These are phyloP conservation scores for Globisporangium irregulare DNA, from an alignment of 352 stramenopile species.

Conservation along the genomic window DNA sequence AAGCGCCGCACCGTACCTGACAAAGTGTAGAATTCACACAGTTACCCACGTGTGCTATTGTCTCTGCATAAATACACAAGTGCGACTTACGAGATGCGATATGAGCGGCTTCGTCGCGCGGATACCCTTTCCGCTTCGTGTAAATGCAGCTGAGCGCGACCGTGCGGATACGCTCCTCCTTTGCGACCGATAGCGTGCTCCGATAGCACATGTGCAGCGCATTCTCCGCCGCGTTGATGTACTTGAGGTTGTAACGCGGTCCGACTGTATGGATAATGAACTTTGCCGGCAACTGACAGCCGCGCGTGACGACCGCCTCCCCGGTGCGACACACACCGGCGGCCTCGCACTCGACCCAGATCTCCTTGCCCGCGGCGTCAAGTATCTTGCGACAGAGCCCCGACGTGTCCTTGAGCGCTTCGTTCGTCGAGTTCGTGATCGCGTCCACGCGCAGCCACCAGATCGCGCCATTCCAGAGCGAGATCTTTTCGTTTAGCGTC, in stretches of 20 bases:
- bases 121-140: constrained; percentile 69
- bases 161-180: constrained; percentile 54
- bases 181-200: constrained; percentile 56
- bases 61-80: neutral
- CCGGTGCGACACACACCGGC: constrained; percentile 69
- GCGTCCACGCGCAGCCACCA: constrained; percentile 61
- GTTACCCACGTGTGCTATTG: neutral
- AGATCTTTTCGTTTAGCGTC: constrained; percentile 47
- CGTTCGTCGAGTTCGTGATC: constrained; percentile 80
- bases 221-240: constrained; percentile 76
- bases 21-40: neutral
- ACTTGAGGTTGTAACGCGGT: constrained; percentile 77
- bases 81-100: constrained; percentile 38
- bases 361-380: constrained; percentile 65
- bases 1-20: constrained; percentile 65
- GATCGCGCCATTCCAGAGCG: constrained; percentile 54
- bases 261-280: constrained; percentile 84
- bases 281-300: constrained; percentile 62
- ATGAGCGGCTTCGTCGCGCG: constrained; percentile 72
- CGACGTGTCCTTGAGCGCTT: constrained; percentile 58
- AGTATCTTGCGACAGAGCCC: constrained; percentile 64
- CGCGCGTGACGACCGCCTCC: constrained; percentile 78
- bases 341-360: constrained; percentile 68
- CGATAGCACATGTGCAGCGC: constrained; percentile 82
- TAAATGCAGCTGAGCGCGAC: constrained; percentile 82